These are phyloP conservation scores for Periconia digitata DNA, from an alignment of 2,329 filamentous ascomycete species.

Conservation along the genomic window DNA sequence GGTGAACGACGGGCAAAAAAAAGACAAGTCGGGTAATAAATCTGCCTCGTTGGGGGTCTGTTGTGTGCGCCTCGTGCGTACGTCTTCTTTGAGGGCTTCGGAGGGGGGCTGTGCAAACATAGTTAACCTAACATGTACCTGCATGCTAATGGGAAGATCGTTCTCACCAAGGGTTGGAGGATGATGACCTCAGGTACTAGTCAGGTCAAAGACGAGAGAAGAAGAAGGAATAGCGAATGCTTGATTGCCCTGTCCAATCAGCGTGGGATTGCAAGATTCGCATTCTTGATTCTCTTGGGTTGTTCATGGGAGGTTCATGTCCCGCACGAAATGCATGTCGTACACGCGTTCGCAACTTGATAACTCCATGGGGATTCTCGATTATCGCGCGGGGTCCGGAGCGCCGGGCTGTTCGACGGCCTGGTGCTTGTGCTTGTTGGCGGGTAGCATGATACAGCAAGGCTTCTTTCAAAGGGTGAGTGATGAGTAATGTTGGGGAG, in stretches of 20 bases:
- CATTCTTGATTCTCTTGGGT: no score
- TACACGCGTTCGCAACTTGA: no score
- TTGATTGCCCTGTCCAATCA: no score
- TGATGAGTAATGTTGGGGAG: neutral
- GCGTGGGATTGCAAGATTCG: no score
- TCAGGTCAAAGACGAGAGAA: no score
- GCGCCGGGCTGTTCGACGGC: neutral
- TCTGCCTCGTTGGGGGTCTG: constrained; percentile 28
- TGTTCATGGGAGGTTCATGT: no score
- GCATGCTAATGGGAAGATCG: no score
- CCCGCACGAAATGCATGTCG: no score
- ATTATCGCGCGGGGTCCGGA: neutral
- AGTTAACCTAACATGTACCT: constrained; percentile 4
- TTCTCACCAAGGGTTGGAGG: neutral
- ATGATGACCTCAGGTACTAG: constrained; percentile 10
- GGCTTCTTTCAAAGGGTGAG: neutral
- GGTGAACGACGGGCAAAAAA: neutral
- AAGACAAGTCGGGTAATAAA: constrained; percentile 9
- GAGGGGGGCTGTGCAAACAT: constrained; percentile 34
- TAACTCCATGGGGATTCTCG: no score
- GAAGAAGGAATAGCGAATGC: no score
- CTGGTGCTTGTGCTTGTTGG: neutral
- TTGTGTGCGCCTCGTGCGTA: neutral
- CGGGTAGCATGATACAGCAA: constrained; percentile 1
- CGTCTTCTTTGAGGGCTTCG: constrained; percentile 23